These are phyloP conservation scores for Croton laevigatus DNA, from an alignment of 441 rosid species.

Conservation along the genomic window DNA sequence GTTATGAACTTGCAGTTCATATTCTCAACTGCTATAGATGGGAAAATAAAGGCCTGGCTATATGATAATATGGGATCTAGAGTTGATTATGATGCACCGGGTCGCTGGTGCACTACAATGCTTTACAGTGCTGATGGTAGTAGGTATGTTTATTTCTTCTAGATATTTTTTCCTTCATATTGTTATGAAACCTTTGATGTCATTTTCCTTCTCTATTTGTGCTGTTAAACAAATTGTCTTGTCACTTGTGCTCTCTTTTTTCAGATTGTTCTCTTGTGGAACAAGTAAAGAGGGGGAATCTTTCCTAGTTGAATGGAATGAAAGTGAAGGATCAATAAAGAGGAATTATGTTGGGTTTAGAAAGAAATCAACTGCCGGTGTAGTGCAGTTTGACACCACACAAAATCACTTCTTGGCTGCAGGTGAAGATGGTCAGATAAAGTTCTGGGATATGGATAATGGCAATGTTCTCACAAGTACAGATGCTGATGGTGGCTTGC, in stretches of 20 bases:
- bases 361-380: constrained; percentile 54
- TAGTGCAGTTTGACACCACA: constrained; percentile 76
- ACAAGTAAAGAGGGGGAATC: constrained; percentile 89
- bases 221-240: not conserved
- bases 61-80: constrained; percentile 83
- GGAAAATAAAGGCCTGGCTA: constrained; percentile 92
- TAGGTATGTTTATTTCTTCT: constrained; percentile 38
- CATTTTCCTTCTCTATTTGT: not conserved
- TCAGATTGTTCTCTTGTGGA: constrained; percentile 90
- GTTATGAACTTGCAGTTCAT: constrained; percentile 57
- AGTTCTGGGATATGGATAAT: constrained; percentile 91
- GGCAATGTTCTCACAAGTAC: constrained; percentile 47
- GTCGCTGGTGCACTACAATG: constrained; percentile 78
- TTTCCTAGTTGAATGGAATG: constrained; percentile 86
- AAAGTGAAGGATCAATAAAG: constrained; percentile 83
- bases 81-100: constrained; percentile 85
- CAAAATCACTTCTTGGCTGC: constrained; percentile 87
- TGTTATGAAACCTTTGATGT: not conserved
- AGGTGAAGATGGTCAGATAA: constrained; percentile 80
- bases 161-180: not conserved
- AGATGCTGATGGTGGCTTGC: constrained; percentile 90
- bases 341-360: constrained; percentile 64
- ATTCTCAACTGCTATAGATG: constrained; percentile 80
- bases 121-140: constrained; percentile 89
- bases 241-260: constrained; percentile 11